Evolutionary conservation across 371 early-diverging fungal species (phyloP).

Genomic region (Rhizopus delemar): DNA sequence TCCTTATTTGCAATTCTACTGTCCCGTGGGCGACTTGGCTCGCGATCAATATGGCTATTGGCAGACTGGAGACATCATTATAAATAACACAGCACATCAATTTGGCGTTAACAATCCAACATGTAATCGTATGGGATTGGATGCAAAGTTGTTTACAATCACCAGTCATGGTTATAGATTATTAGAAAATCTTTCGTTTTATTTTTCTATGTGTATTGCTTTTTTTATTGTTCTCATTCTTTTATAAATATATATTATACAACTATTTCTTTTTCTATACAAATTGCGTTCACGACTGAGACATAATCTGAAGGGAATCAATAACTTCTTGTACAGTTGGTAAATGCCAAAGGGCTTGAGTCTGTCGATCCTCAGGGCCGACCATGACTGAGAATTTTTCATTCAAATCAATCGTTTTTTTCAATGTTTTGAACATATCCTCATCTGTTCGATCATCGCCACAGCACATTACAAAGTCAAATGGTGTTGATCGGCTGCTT

Average conservation of each 20-base stretch:
- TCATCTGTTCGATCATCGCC: slow-evolving; percentile 96
- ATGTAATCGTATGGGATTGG: slow-evolving; percentile 43
- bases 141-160: slow-evolving; percentile 28
- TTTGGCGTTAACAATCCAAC: slow-evolving; percentile 39
- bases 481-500: slow-evolving; percentile 43
- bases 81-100: slow-evolving; percentile 25
- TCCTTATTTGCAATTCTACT: slow-evolving; percentile 59
- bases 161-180: slow-evolving; percentile 8
- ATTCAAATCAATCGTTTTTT: slow-evolving; percentile 34
- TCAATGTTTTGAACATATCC: slow-evolving; percentile 83
- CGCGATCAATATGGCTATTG: slow-evolving; percentile 50
- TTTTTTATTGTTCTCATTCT: not conserved
- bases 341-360: slow-evolving; percentile 79
- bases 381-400: slow-evolving; percentile 70
- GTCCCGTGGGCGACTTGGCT: slow-evolving; percentile 58
- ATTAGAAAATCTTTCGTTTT: not conserved
- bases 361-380: slow-evolving; percentile 77
- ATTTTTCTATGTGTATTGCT: not conserved
- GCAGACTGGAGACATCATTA: slow-evolving; percentile 25
- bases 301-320: slow-evolving; percentile 20
- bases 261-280: too few species aligned
- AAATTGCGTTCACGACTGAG: not conserved
- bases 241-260: slow-evolving; percentile 4
- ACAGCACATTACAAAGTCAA: slow-evolving; percentile 87
- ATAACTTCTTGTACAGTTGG: slow-evolving; percentile 56